Conservation (phyloP, 2,329 filamentous ascomycete genomes). For the Penicillium sp. region DNA sequence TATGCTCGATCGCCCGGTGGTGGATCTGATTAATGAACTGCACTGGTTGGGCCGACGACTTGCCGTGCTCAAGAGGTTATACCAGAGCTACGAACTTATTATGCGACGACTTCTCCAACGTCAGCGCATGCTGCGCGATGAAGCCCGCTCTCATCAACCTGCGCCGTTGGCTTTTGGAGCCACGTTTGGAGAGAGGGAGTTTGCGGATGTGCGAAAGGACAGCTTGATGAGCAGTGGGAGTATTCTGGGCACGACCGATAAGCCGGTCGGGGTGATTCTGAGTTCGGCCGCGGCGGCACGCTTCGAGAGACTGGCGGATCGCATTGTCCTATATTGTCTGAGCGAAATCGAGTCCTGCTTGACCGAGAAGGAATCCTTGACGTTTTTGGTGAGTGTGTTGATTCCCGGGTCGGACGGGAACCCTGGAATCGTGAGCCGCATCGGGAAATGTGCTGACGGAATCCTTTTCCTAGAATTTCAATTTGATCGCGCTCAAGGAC, state of each 20-base stretch:
- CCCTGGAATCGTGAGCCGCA: background rate
- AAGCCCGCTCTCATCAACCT: conserved; percentile 27
- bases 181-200: conserved; percentile 28
- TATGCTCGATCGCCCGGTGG: conserved; percentile 54
- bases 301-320: conserved; percentile 60
- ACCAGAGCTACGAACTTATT: conserved; percentile 61
- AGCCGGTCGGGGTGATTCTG: conserved; percentile 42
- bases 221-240: conserved; percentile 25
- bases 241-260: conserved; percentile 18
- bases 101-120: conserved; percentile 60
- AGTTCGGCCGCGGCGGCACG: conserved; percentile 54
- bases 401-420: background rate
- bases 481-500: conserved; percentile 72
- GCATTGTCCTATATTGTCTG: conserved; percentile 61
- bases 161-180: conserved; percentile 19
- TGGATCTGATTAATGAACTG: conserved; percentile 50
- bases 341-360: conserved; percentile 64
- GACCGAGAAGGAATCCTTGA: conserved; percentile 68
- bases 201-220: conserved; percentile 41
- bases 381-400: conserved; percentile 57
- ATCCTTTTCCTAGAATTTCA: conserved; percentile 62
- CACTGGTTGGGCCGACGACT: conserved; percentile 62
- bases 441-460: background rate
- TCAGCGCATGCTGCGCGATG: conserved; percentile 42
- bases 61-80: conserved; percentile 60